A percentile compares a stretch with the other conserved stretches of the same genome.
These are phyloP conservation scores for Passalora sequoiae DNA, from an alignment of 2,329 filamentous ascomycete genomes.

Conservation along the genomic window DNA sequence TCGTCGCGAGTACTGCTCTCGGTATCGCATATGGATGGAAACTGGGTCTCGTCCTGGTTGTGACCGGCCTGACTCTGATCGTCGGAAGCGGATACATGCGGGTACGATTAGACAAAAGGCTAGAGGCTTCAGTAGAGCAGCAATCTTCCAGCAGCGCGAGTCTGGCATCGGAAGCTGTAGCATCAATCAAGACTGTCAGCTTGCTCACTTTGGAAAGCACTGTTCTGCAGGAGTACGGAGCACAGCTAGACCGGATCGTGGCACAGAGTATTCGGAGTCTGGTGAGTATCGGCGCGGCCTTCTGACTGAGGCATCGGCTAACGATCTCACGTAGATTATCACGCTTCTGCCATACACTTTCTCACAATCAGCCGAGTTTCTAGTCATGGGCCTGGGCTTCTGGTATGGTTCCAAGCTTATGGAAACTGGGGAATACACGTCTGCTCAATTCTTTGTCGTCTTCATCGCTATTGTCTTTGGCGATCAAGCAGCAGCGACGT, in stretches of 20 bases:
- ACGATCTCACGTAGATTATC: too few species aligned
- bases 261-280: too few species aligned
- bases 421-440: constrained; percentile 29
- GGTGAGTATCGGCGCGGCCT: too few species aligned
- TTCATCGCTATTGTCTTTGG: constrained; percentile 62
- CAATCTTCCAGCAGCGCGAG: constrained; percentile 29
- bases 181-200: constrained; percentile 29
- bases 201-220: constrained; percentile 23
- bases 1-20: constrained; percentile 25
- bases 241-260: too few species aligned
- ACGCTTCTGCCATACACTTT: constrained; percentile 27
- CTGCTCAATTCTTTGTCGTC: constrained; percentile 49
- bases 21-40: constrained; percentile 34
- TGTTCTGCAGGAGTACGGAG: constrained; percentile 18
- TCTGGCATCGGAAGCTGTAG: constrained; percentile 31
- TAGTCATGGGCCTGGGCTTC: constrained; percentile 32
- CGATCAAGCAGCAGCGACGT: constrained; percentile 61
- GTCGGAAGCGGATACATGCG: constrained; percentile 31
- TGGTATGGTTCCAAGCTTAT: constrained; percentile 33
- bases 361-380: constrained; percentile 31
- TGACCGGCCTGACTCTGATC: constrained; percentile 28
- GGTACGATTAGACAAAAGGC: constrained; percentile 29
- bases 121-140: constrained; percentile 25
- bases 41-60: constrained; percentile 30
- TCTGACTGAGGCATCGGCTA: too few species aligned